Conservation (phyloP, 1,284 basidiomycete genomes). For the Gymnopus androsaceus region DNA sequence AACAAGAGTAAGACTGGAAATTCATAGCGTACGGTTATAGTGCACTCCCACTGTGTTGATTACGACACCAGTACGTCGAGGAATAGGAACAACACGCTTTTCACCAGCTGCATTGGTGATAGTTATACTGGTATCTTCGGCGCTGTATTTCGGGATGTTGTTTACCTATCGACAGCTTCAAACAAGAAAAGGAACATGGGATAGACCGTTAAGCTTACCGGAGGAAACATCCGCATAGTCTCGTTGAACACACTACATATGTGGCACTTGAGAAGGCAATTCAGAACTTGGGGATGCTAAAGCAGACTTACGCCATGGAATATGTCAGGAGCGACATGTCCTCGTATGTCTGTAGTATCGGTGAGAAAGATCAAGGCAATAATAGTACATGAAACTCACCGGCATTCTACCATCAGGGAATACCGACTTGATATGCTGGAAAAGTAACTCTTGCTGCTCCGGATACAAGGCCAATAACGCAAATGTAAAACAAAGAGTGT, state of each 20-base stretch:
- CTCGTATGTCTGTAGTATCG: too few species aligned
- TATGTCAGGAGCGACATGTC: slow-evolving; percentile 50
- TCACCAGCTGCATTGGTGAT: slow-evolving; percentile 39
- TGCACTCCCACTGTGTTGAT: slow-evolving; percentile 50
- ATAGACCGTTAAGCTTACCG: slow-evolving; percentile 37
- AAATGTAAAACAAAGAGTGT: slow-evolving; percentile 19
- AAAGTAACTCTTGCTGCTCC: slow-evolving; percentile 50
- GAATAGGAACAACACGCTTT: slow-evolving; percentile 42
- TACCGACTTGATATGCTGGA: slow-evolving; percentile 42
- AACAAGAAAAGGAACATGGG: neutral
- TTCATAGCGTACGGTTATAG: slow-evolving; percentile 32
- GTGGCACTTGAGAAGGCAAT: too few species aligned
- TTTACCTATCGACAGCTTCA: slow-evolving; percentile 40
- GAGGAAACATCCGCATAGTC: slow-evolving; percentile 60
- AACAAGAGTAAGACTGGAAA: too few species aligned
- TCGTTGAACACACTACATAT: slow-evolving; percentile 54
- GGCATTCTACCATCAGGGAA: slow-evolving; percentile 43
- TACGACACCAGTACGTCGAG: slow-evolving; percentile 41
- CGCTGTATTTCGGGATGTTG: slow-evolving; percentile 49
- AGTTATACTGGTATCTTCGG: slow-evolving; percentile 46
- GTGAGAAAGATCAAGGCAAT: too few species aligned
- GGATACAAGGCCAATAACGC: slow-evolving; percentile 34
- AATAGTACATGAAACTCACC: too few species aligned
- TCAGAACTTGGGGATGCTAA: too few species aligned
- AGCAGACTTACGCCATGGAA: neutral